These are phyloP conservation scores for Aureobasidium sp. DNA, from an alignment of 2,329 filamentous ascomycete species.

Conservation along the genomic window DNA sequence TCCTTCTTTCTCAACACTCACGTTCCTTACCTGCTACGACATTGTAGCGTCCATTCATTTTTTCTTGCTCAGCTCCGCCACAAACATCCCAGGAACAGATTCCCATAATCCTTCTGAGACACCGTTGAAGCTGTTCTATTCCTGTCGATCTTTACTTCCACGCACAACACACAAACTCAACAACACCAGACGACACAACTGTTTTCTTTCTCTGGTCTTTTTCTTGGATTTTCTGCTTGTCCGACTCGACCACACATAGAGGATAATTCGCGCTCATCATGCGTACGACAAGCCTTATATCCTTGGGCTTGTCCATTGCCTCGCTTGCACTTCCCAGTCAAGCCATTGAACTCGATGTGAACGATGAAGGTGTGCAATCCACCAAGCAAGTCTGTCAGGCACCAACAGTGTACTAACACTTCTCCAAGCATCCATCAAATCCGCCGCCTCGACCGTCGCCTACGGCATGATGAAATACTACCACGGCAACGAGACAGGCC, in stretches of 20 bases:
- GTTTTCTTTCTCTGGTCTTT: background rate
- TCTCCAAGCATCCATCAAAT: slow-evolving; percentile 28
- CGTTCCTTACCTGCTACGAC: slow-evolving; percentile 5
- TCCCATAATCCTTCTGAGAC: slow-evolving; percentile 1
- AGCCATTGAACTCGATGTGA: background rate
- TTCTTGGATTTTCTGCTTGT: background rate
- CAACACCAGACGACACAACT: background rate
- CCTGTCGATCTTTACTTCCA: slow-evolving; percentile 1
- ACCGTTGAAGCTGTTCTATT: slow-evolving; percentile 14
- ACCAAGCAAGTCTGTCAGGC: background rate
- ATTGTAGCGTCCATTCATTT: slow-evolving; percentile 10
- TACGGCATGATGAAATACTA: slow-evolving; percentile 43
- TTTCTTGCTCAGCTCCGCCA: background rate
- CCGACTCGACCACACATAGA: background rate
- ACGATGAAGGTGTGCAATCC: background rate
- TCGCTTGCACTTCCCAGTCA: background rate
- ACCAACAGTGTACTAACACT: background rate
- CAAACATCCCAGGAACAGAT: background rate
- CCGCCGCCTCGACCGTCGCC: slow-evolving; percentile 32
- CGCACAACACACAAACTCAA: background rate
- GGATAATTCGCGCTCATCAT: background rate
- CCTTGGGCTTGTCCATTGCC: background rate
- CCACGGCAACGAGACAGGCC: slow-evolving; percentile 40
- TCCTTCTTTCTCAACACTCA: background rate
- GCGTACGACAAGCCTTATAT: background rate